These are phyloP conservation scores for Podospora fimiseda DNA, from an alignment of 495 filamentous ascomycete genomes.

Conservation along the genomic window DNA sequence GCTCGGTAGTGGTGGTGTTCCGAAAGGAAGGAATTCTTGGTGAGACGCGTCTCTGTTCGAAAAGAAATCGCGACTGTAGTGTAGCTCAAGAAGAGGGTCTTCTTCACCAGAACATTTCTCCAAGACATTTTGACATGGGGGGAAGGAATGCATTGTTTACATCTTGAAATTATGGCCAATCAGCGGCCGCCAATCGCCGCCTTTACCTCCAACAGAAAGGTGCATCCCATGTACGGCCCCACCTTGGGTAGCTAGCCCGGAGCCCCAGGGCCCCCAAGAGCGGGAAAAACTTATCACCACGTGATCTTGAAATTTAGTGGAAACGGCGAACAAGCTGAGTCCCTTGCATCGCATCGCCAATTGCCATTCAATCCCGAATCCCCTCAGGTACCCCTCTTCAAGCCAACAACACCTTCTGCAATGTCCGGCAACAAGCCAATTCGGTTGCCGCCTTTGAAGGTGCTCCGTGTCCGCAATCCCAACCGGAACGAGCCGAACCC, in stretches of 20 bases:
- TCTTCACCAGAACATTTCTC: neutral
- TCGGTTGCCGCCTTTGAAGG: conserved; percentile 78
- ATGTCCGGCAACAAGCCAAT: conserved; percentile 47
- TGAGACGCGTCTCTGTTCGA: neutral
- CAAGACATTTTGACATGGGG: neutral
- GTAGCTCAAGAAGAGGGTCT: neutral
- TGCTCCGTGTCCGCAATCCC: conserved; percentile 76
- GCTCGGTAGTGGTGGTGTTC: neutral
- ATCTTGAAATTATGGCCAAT: conserved; percentile 22
- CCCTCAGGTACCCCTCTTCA: neutral
- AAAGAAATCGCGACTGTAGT: conserved; percentile 7
- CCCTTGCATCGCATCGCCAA: neutral
- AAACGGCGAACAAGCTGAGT: neutral
- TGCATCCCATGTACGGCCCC: neutral
- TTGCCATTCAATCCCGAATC: too few relatives aligned
- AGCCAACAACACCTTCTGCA: neutral
- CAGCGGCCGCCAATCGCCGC: neutral
- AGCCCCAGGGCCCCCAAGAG: too few relatives aligned
- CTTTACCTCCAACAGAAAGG: neutral
- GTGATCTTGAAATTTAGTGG: conserved; percentile 21
- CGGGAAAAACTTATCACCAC: conserved; percentile 30
- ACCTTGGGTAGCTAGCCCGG: too few relatives aligned
- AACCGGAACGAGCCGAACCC: conserved; percentile 70
- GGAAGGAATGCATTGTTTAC: conserved; percentile 21
- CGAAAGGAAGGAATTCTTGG: neutral